Conservation (phyloP, 164 flowering plant genomes). For the Vitis rupestris region DNA sequence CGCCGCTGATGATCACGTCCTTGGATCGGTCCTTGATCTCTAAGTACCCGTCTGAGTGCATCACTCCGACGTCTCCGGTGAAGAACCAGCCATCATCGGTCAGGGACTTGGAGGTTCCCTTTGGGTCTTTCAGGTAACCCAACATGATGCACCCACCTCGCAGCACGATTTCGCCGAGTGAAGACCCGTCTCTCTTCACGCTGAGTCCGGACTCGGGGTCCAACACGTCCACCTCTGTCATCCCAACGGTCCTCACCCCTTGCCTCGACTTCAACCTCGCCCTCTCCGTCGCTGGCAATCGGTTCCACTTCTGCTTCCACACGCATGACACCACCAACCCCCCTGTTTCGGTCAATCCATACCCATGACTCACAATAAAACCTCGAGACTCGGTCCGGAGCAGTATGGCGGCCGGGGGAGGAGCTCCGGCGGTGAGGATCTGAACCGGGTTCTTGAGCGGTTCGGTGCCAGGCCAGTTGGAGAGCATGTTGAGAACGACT, state of each 20-base stretch:
- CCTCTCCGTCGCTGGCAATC: slow-evolving; percentile 22
- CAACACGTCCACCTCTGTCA: slow-evolving; percentile 25
- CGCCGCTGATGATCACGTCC: slow-evolving; percentile 34
- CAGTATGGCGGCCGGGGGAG: slow-evolving; percentile 28
- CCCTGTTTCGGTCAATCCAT: slow-evolving; percentile 30
- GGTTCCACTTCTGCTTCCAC: slow-evolving; percentile 32
- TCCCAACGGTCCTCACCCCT: slow-evolving; percentile 25
- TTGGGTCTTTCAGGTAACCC: slow-evolving; percentile 33
- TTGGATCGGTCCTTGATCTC: slow-evolving; percentile 35
- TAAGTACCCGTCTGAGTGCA: slow-evolving; percentile 29
- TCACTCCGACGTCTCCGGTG: slow-evolving; percentile 34
- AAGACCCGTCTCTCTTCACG: slow-evolving; percentile 23
- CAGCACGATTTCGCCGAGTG: slow-evolving; percentile 30
- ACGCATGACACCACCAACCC: slow-evolving; percentile 29
- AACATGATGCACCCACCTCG: slow-evolving; percentile 27
- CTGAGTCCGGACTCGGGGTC: slow-evolving; percentile 20
- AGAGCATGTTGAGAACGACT: slow-evolving; percentile 27
- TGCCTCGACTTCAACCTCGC: slow-evolving; percentile 35
- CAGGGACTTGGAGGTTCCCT: slow-evolving; percentile 18
- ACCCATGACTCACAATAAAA: slow-evolving; percentile 28
- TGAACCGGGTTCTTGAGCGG: slow-evolving; percentile 17
- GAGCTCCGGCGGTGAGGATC: slow-evolving; percentile 28
- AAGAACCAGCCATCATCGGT: slow-evolving; percentile 24
- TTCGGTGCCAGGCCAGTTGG: slow-evolving; percentile 6
- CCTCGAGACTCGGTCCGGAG: slow-evolving; percentile 30